phyloP scores from a whole-genome alignment of 768 basidiomycete species.

The Boletus patriciae region DNA sequence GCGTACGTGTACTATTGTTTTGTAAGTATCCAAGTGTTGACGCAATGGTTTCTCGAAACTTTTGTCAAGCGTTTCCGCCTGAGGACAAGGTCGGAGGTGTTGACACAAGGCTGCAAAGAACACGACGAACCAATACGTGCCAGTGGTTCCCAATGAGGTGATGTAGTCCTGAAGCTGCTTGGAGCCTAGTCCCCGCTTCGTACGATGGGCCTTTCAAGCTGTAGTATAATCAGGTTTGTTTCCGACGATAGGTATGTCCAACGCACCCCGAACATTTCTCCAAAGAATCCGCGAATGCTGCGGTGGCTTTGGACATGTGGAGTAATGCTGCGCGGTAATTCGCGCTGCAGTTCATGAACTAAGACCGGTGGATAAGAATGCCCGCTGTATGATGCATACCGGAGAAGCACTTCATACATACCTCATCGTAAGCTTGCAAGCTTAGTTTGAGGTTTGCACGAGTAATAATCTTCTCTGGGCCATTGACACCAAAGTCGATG shows the following conservation, averaged over 20 bases:
- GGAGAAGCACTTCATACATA: slow-evolving; percentile 37
- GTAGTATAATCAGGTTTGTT: background rate
- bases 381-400: background rate
- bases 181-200: slow-evolving; percentile 77
- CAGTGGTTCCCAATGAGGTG: slow-evolving; percentile 92
- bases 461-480: slow-evolving; percentile 81
- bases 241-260: background rate
- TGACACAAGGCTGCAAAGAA: slow-evolving; percentile 7
- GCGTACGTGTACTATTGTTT: slow-evolving; percentile 65
- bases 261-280: slow-evolving; percentile 79
- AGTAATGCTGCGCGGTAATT: slow-evolving; percentile 80
- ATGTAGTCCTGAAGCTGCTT: slow-evolving; percentile 85
- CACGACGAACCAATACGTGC: slow-evolving; percentile 73
- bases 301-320: slow-evolving; percentile 79
- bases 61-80: slow-evolving; percentile 86
- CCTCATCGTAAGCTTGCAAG: slow-evolving; percentile 78
- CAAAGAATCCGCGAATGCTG: slow-evolving; percentile 84
- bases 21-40: slow-evolving; percentile 82
- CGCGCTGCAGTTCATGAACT: slow-evolving; percentile 77
- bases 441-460: slow-evolving; percentile 74
- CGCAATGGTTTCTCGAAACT: slow-evolving; percentile 87
- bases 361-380: slow-evolving; percentile 24
- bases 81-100: slow-evolving; percentile 7
- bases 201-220: slow-evolving; percentile 80
- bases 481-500: slow-evolving; percentile 72